Base-by-base conservation (phyloP, 345 rosid genomes). In the Diplotaxis tenuifolia region DNA sequence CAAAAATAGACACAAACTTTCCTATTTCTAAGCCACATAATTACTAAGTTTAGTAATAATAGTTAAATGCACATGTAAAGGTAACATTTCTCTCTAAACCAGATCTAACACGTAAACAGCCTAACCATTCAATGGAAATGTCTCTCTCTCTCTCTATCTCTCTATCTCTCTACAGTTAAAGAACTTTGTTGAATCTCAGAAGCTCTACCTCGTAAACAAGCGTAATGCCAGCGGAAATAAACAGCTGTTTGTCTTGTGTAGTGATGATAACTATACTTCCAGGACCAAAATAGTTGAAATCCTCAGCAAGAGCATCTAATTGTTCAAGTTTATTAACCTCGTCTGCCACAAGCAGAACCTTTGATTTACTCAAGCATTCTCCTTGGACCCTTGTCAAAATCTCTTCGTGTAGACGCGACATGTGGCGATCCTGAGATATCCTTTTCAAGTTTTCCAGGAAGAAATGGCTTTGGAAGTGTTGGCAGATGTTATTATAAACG, bases 191-290 rank as follows among this genome's bases (percentile, higher is more conserved):
- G 16, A 58, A 55, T 4, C 22, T 52, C 55, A 82, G 52, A 45
- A 6, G 34, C 65, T 67, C 42, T 7, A 60, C 73, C 22, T 75
- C 70, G 14, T 78, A 78, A 4, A 73, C 69, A 9, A 9, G 15
- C 21, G 57, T 45, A 9, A 72, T 66, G 5, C 27, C 20, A 19
- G 1, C 12, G 6, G 60, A 62, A 0, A 0, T 6, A 34, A 80
- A 65, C 27, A 80, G 29, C 45, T 68, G 75, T 42, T 49, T 72
- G 53, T 76, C 56, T 53, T 75, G 76, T 27, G 79, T 56, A 49
- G 72, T 74, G 65, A 78, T 49, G 20, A 78, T 55, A 19, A 75
- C 79, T 28, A 62, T 1, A 62, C 79, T 75, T 7, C 74, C 74
- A 5, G 74, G 70, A 63, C 75, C 78, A 56, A 78, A 68, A 29